Conservation (phyloP, 169 alveolate genomes). For the Perkinsus olseni region DNA sequence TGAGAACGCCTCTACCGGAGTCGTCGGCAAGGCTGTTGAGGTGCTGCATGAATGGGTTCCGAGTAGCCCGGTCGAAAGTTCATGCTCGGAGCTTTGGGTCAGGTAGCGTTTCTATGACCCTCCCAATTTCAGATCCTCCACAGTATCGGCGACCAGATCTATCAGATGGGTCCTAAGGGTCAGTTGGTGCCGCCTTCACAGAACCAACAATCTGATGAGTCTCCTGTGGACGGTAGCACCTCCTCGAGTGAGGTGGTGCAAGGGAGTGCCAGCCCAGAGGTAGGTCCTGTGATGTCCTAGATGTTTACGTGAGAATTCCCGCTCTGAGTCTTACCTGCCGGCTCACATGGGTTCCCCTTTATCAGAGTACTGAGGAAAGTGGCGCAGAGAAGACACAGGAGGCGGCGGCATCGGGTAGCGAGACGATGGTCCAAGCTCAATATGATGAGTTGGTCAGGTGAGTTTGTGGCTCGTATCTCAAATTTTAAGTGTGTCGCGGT, state of each 20-base stretch:
- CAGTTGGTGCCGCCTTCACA: background rate
- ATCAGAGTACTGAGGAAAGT: too few species aligned
- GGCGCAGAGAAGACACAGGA: background rate
- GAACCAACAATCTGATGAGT: background rate
- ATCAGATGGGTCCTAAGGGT: background rate
- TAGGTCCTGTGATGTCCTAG: too few species aligned
- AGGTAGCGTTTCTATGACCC: too few species aligned
- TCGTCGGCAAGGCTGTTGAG: background rate
- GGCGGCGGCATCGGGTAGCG: background rate
- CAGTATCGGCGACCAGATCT: background rate
- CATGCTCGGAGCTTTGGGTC: too few species aligned
- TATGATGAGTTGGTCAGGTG: background rate
- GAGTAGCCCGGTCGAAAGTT: too few species aligned
- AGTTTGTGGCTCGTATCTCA: background rate
- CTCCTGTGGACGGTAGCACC: background rate
- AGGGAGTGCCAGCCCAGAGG: too few species aligned
- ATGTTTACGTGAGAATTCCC: too few species aligned
- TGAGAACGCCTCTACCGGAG: background rate
- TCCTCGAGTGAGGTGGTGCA: too few species aligned
- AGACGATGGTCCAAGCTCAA: background rate
- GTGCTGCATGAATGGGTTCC: background rate
- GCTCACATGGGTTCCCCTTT: too few species aligned
- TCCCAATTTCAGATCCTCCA: background rate
- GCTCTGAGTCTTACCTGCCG: too few species aligned
- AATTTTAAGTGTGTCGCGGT: too few species aligned